Base-by-base conservation (phyloP, 2,329 filamentous ascomycete genomes). In the Colletotrichum tanaceti region DNA sequence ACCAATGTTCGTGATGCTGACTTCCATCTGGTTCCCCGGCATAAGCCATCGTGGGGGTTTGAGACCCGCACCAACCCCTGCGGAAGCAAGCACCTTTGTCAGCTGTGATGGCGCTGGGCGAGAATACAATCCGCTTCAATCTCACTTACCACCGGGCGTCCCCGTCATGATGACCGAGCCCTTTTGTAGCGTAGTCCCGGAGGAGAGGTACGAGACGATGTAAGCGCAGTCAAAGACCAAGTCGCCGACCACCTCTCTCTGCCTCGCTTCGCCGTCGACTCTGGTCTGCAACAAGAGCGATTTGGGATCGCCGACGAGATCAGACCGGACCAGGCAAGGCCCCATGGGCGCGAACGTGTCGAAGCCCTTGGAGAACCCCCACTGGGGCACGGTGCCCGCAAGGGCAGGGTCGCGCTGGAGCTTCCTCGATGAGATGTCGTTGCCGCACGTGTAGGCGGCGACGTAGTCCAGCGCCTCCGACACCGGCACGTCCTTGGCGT, bases 301-400 rank as follows among this genome's bases (percentile, higher is more conserved):
- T 1, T 73, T 74, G 0, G 84, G 84, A 59, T 85, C 82, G 0
- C 76, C 73, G 0, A 88, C 73, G 0, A 86, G 63, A 1, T 75
- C 74, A 0, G 77, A 75, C 1, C 77, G 76, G 0, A 88, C 83
- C 0, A 89, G 75, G 44, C 77, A 78, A 0, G 86, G 86, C 0
- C 86, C 86, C 0, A 89, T 64, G 0, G 86, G 87, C 0, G 84
- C 84, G 70, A 80, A 88, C 0, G 81, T 85, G 70, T 89, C 86
- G 62, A 89, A 89, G 0, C 85, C 84, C 71, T 89, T 88, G 18
- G 79, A 82, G 70, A 87, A 89, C 0, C 83, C 81, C 83, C 84
- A 88, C 73, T 89, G 87, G 0, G 85, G 86, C 0, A 88, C 83
- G 0, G 76, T 79, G 0, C 86, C 85, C 0, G 86, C 85, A 2